A percentile compares a stretch with the other conserved stretches of the same genome.
phyloP scores from a whole-genome alignment of 345 rosid species.

The Linum trigynum region DNA sequence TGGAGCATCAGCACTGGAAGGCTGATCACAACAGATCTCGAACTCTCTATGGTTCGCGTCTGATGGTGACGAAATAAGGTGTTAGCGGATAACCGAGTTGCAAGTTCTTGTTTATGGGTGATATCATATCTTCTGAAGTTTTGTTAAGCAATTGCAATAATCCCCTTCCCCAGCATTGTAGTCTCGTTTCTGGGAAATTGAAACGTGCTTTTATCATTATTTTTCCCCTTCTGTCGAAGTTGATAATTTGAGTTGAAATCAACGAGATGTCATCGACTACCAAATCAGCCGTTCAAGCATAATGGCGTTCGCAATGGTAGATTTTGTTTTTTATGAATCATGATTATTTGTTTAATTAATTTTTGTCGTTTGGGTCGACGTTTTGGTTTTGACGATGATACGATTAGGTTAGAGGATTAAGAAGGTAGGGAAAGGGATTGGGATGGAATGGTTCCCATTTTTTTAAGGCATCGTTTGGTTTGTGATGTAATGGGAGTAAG shows the following conservation, averaged over 20 bases:
- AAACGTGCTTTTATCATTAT: neutral
- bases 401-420: no score
- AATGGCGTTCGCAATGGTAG: no score
- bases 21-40: slow-evolving; percentile 20
- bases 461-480: no score
- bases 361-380: no score
- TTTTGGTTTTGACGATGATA: no score
- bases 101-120: neutral
- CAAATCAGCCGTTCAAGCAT: no score
- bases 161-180: slow-evolving; percentile 10
- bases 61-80: slow-evolving; percentile 32
- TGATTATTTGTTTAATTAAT: no score
- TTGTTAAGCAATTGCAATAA: slow-evolving; percentile 32
- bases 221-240: neutral
- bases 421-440: no score
- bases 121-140: slow-evolving; percentile 9
- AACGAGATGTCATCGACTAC: no score
- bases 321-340: no score
- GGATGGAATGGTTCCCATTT: no score
- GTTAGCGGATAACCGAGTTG: slow-evolving; percentile 7
- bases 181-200: slow-evolving; percentile 17
- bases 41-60: neutral
- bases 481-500: no score
- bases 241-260: neutral
- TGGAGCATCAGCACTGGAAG: slow-evolving; percentile 86